phyloP scores from a whole-genome alignment of 2,329 filamentous ascomycete species.

The Aspergillus proliferans region DNA sequence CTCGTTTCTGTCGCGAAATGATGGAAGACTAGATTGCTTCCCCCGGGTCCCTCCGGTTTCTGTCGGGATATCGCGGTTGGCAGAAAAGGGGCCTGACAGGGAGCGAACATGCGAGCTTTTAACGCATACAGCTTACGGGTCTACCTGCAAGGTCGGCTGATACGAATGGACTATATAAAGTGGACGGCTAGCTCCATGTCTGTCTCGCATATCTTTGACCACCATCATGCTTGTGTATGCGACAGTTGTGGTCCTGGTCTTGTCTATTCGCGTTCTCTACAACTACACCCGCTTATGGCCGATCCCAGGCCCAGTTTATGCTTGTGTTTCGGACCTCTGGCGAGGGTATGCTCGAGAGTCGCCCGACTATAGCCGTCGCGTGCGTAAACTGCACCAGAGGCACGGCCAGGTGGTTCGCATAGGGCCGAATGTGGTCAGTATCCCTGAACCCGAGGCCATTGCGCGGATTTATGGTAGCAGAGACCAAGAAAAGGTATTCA shows the following conservation, averaged over 20 bases:
- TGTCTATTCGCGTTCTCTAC: slow-evolving; percentile 3
- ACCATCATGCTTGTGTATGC: slow-evolving; percentile 9
- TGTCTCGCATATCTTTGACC: background rate
- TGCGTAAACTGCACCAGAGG: slow-evolving; percentile 17
- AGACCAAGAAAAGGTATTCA: background rate
- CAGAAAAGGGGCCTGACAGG: slow-evolving; percentile 1
- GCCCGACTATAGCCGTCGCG: slow-evolving; percentile 1
- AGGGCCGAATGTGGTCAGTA: slow-evolving; percentile 23
- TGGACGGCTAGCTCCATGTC: background rate
- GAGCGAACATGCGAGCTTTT: background rate
- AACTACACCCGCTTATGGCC: slow-evolving; percentile 10
- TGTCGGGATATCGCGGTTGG: slow-evolving; percentile 12
- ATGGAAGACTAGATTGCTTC: background rate
- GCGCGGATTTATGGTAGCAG: background rate
- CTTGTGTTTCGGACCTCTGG: slow-evolving; percentile 10
- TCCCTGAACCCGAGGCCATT: slow-evolving; percentile 12
- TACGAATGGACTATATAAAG: background rate
- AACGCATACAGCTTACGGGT: background rate
- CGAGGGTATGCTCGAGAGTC: slow-evolving; percentile 1
- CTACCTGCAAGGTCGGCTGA: background rate
- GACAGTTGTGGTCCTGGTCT: slow-evolving; percentile 3
- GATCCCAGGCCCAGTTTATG: slow-evolving; percentile 11
- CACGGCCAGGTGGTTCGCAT: slow-evolving; percentile 28
- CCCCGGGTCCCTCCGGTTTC: slow-evolving; percentile 9
- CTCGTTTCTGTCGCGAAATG: background rate